These are phyloP conservation scores for Aureobasidium subglaciale DNA, from an alignment of 2,329 filamentous ascomycete species.

Conservation along the genomic window DNA sequence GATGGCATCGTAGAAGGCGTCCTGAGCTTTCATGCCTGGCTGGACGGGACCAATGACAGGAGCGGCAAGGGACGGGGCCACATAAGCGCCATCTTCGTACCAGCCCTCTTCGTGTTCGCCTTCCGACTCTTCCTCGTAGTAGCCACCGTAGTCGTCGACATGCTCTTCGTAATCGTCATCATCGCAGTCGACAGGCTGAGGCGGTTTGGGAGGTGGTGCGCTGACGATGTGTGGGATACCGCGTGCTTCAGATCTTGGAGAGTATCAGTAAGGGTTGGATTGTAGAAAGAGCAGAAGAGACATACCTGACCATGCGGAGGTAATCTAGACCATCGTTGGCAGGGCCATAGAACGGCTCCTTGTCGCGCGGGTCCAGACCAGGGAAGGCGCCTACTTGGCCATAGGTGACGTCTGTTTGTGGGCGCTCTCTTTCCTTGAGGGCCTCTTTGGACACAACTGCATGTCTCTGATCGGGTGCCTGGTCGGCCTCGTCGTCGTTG, in stretches of 20 bases:
- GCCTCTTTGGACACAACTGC: constrained; percentile 3
- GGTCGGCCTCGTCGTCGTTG: constrained; percentile 2
- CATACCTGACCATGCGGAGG: constrained; percentile 63
- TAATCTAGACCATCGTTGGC: constrained; percentile 63
- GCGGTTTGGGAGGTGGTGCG: constrained; percentile 37
- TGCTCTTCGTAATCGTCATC: constrained; percentile 34
- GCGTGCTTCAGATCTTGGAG: constrained; percentile 63
- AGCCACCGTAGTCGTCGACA: constrained; percentile 30
- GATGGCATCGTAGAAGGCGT: constrained; percentile 62
- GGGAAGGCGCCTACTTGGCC: constrained; percentile 68
- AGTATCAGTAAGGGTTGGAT: constrained; percentile 26
- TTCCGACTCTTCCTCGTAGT: constrained; percentile 42
- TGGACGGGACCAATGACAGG: not conserved
- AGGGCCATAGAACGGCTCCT: constrained; percentile 60
- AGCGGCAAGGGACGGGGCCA: constrained; percentile 47
- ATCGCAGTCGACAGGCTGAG: not conserved
- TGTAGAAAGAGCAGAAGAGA: constrained; percentile 14
- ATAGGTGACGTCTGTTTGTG: constrained; percentile 55
- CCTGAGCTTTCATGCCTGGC: constrained; percentile 41
- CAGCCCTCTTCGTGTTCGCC: constrained; percentile 49
- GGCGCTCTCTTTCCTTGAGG: constrained; percentile 22
- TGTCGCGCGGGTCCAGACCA: constrained; percentile 47
- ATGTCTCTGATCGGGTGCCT: constrained; percentile 2
- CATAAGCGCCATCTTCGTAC: constrained; percentile 74
- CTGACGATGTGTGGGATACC: constrained; percentile 65